Evolutionary conservation across 2,329 filamentous ascomycete genomes (phyloP).

Genomic region (Alternaria brassicicola): DNA sequence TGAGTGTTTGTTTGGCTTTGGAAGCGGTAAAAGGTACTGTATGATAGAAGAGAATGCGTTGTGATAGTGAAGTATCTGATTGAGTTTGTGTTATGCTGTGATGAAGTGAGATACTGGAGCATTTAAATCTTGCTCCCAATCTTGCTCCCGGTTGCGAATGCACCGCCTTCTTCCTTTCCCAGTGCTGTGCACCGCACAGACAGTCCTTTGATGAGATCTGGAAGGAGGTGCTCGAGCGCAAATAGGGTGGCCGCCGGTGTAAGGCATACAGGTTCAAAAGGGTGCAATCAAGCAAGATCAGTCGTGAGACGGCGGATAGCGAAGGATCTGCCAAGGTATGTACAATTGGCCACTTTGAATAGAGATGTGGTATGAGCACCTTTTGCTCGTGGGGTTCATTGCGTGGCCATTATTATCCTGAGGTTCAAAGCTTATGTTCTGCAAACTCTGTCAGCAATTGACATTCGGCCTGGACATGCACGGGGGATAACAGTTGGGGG

Average conservation of each 20-base stretch:
- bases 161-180: neutral
- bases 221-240: neutral
- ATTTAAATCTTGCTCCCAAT: neutral
- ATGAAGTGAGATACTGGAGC: neutral
- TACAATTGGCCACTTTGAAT: neutral
- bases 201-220: neutral
- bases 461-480: neutral
- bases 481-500: neutral
- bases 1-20: neutral
- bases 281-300: neutral
- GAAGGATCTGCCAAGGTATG: neutral
- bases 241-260: neutral
- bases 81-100: neutral
- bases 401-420: neutral
- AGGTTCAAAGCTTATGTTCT: neutral
- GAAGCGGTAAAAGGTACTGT: neutral
- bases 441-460: neutral
- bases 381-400: neutral
- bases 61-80: neutral
- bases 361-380: neutral
- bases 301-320: neutral
- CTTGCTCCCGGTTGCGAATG: neutral
- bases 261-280: slow-evolving; percentile 1
- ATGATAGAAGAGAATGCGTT: neutral
- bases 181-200: neutral